phyloP scores from a whole-genome alignment of 2,329 filamentous ascomycete genomes.

The Kalaharituber pfeilii region DNA sequence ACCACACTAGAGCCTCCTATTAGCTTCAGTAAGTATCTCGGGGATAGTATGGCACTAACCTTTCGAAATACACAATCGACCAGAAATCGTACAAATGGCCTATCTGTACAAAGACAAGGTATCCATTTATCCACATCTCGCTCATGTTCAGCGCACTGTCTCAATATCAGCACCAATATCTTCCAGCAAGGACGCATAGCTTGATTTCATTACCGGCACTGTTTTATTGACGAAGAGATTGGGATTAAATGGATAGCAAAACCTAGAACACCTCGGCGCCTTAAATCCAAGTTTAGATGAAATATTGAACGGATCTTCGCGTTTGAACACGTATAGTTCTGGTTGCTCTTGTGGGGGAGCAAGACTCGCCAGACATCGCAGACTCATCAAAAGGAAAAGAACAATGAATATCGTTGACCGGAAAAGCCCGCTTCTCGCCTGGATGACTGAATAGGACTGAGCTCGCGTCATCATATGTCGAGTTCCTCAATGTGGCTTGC shows the following conservation, averaged over 20 bases:
- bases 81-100: background rate
- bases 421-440: background rate
- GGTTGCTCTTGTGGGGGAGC: background rate
- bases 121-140: background rate
- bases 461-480: background rate
- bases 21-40: background rate
- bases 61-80: background rate
- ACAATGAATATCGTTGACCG: background rate
- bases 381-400: background rate
- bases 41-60: background rate
- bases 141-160: background rate
- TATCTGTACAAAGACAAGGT: background rate
- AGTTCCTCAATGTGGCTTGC: background rate
- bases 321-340: background rate
- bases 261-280: background rate
- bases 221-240: background rate
- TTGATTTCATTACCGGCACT: background rate
- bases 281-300: background rate
- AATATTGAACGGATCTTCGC: background rate
- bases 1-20: background rate
- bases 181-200: background rate
- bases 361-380: background rate
- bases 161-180: background rate
- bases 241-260: background rate
- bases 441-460: background rate